Percentiles rank a stretch among this genome's conserved stretches.
These are phyloP conservation scores for Kokia cookei DNA, from an alignment of 441 rosid species.

Conservation along the genomic window DNA sequence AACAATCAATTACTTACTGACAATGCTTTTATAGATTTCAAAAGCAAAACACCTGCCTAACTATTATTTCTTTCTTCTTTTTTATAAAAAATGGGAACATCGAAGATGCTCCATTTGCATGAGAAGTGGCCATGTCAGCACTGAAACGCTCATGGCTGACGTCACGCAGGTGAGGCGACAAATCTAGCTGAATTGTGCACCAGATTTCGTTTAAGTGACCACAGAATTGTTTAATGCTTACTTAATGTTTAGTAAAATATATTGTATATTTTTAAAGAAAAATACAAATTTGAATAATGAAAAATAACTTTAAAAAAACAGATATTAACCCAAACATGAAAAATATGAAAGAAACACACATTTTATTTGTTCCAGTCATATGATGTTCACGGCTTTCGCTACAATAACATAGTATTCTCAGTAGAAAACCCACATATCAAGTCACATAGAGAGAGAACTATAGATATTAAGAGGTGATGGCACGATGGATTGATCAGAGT, in stretches of 20 bases:
- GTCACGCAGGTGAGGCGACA: background rate
- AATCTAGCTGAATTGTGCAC: background rate
- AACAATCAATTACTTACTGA: background rate
- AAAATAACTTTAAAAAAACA: no score
- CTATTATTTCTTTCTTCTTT: background rate
- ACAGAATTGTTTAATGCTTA: no score
- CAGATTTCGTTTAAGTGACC: background rate
- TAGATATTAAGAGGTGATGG: background rate
- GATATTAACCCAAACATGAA: no score
- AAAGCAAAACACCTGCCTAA: background rate
- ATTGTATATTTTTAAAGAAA: no score
- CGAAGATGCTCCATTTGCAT: background rate
- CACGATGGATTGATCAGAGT: background rate
- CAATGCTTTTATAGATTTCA: background rate
- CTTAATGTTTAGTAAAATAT: no score
- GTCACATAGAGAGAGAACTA: no score
- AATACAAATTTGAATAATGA: no score
- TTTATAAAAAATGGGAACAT: background rate
- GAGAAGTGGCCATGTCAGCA: background rate
- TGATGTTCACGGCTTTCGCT: background rate
- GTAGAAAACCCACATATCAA: background rate
- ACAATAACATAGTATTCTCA: background rate
- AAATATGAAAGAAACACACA: background rate
- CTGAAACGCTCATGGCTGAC: background rate
- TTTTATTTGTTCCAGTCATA: background rate